Percentiles rank a stretch among this genome's conserved stretches.
These are phyloP conservation scores for Entomortierella lignicola DNA, from an alignment of 192 early-diverging fungal species.

Conservation along the genomic window DNA sequence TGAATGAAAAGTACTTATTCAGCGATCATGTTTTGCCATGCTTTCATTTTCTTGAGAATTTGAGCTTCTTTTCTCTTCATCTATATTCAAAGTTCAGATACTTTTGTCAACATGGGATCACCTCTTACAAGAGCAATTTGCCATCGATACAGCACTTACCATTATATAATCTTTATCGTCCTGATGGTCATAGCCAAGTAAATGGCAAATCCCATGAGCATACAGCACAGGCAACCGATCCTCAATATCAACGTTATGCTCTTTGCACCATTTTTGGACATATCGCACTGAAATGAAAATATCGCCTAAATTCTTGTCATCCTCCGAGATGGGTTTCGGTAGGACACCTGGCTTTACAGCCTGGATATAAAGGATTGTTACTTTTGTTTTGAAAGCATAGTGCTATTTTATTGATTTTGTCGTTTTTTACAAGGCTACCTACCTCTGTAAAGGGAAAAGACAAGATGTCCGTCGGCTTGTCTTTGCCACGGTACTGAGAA, in stretches of 20 bases:
- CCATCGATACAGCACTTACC: conserved; percentile 13
- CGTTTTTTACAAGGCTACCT: not conserved
- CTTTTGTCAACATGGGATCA: no score
- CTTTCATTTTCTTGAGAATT: conserved; percentile 28
- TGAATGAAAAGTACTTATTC: not conserved
- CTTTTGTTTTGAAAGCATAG: no score
- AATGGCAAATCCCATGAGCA: conserved; percentile 74
- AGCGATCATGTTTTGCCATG: conserved; percentile 14
- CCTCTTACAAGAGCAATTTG: not conserved
- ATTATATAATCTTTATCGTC: conserved; percentile 55
- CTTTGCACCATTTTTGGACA: conserved; percentile 61
- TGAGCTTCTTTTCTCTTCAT: conserved; percentile 37
- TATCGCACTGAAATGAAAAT: conserved; percentile 70
- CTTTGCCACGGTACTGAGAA: conserved; percentile 59
- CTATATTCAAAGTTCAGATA: conserved; percentile 1
- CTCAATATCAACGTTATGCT: conserved; percentile 56
- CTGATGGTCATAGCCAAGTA: conserved; percentile 76
- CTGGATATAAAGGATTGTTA: conserved; percentile 7
- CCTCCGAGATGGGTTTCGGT: conserved; percentile 54
- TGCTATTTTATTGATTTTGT: no score
- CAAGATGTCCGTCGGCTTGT: conserved; percentile 70
- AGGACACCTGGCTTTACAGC: conserved; percentile 51
- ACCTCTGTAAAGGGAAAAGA: conserved; percentile 73
- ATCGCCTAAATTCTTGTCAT: conserved; percentile 70
- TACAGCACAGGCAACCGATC: conserved; percentile 66